These are phyloP conservation scores for Acanthamoeba sp. DNA, from an alignment of 208 protist species.

Conservation along the genomic window DNA sequence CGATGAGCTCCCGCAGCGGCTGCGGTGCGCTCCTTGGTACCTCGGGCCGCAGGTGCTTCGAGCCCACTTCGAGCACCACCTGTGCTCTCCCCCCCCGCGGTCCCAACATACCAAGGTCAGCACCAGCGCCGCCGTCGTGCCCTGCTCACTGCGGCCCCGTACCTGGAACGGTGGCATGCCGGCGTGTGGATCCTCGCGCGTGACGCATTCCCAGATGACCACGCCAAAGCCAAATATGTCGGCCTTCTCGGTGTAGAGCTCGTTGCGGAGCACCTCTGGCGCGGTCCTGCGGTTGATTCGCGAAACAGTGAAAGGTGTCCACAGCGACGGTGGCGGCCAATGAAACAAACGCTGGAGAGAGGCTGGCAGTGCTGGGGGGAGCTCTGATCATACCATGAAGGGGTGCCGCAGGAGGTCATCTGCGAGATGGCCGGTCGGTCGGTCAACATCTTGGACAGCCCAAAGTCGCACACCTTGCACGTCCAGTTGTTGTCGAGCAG, in stretches of 20 bases:
- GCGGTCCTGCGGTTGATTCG: constrained; percentile 6
- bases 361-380: no score
- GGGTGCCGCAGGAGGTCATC: constrained; percentile 74
- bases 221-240: constrained; percentile 71
- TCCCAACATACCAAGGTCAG: no score
- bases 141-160: no score
- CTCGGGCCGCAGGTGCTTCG: constrained; percentile 28
- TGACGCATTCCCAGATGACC: constrained; percentile 40
- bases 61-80: constrained; percentile 58
- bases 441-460: constrained; percentile 48
- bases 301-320: no score
- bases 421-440: background rate
- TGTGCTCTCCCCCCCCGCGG: no score
- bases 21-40: background rate
- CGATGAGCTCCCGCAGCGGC: constrained; percentile 40
- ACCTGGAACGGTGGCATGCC: constrained; percentile 73
- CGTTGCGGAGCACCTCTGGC: constrained; percentile 71
- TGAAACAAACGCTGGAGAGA: background rate
- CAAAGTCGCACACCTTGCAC: constrained; percentile 76
- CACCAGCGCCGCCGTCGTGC: no score
- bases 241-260: constrained; percentile 57
- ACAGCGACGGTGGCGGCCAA: no score
- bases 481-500: constrained; percentile 72
- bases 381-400: constrained; percentile 25
- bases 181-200: constrained; percentile 55